These are phyloP conservation scores for Pleoardoris graminearum DNA, from an alignment of 2,329 filamentous ascomycete genomes.

Conservation along the genomic window DNA sequence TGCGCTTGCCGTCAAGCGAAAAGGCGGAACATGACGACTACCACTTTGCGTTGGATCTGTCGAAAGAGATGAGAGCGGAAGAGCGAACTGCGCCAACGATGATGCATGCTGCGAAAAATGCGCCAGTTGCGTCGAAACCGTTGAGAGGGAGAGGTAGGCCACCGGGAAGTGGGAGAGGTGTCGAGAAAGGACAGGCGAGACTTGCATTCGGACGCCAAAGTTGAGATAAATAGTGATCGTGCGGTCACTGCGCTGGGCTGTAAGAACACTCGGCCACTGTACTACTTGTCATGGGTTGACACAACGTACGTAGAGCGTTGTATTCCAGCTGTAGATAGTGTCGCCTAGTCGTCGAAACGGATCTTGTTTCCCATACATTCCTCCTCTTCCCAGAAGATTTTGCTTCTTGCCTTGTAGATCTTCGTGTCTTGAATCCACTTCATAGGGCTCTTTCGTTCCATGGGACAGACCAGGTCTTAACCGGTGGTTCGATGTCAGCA, in stretches of 20 bases:
- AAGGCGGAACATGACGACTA: constrained; percentile 84
- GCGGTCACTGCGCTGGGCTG: not conserved
- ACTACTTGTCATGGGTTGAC: not conserved
- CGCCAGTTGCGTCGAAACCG: constrained; percentile 22
- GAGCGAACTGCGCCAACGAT: constrained; percentile 22
- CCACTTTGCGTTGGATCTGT: constrained; percentile 89
- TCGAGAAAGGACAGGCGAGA: constrained; percentile 51
- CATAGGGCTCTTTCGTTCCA: constrained; percentile 2
- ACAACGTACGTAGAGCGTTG: too few relatives aligned
- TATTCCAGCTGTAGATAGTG: not conserved
- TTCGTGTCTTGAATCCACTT: constrained; percentile 15
- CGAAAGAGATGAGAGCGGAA: constrained; percentile 57
- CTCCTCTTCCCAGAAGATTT: not conserved
- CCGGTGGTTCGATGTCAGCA: not conserved
- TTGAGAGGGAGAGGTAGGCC: constrained; percentile 44
- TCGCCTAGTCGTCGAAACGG: constrained; percentile 12
- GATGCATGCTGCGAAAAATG: constrained; percentile 11
- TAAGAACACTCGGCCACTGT: not conserved
- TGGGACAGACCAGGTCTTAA: constrained; percentile 14
- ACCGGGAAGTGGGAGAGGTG: constrained; percentile 28
- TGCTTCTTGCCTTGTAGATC: constrained; percentile 5
- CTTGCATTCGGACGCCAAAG: constrained; percentile 46
- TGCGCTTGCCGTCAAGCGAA: constrained; percentile 60
- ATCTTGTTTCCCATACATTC: not conserved
- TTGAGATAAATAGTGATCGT: not conserved